Percentiles rank a stretch among this genome's conserved stretches.
Conservation (phyloP, 1,284 basidiomycete genomes). For the Cryptococcus neoformans region DNA sequence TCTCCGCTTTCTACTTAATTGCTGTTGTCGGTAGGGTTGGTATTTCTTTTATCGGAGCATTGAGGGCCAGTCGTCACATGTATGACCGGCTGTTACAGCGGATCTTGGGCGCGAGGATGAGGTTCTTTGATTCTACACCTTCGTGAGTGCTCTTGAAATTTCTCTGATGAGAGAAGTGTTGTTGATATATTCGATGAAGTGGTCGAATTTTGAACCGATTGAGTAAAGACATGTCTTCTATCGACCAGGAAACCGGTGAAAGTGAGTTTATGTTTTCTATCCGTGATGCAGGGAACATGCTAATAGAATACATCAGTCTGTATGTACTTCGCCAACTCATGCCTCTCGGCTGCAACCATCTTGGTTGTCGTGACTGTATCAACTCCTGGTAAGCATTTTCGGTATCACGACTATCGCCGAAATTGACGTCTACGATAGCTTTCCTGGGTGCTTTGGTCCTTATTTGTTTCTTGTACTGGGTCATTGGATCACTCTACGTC, state of each 20-base stretch:
- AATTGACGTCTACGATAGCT: background rate
- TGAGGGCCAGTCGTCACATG: conserved; percentile 37
- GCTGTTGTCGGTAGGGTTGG: conserved; percentile 39
- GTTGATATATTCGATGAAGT: conserved; percentile 17
- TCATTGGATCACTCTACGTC: conserved; percentile 51
- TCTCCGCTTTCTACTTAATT: conserved; percentile 39
- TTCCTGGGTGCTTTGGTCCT: conserved; percentile 49
- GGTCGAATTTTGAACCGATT: conserved; percentile 56
- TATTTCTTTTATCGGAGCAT: conserved; percentile 37
- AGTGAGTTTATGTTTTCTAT: conserved; percentile 20
- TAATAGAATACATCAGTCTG: conserved; percentile 20
- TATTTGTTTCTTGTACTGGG: conserved; percentile 50
- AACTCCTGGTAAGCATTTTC: conserved; percentile 31
- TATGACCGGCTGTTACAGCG: conserved; percentile 40
- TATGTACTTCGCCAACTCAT: conserved; percentile 43
- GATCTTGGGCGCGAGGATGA: conserved; percentile 47
- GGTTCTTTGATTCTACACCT: conserved; percentile 51
- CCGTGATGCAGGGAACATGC: background rate
- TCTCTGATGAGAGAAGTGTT: background rate
- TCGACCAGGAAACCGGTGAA: conserved; percentile 51
- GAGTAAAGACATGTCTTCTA: conserved; percentile 52
- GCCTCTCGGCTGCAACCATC: conserved; percentile 38
- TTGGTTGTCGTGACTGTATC: conserved; percentile 43
- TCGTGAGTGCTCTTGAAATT: conserved; percentile 14
- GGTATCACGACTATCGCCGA: background rate